A percentile compares a stretch with the other conserved stretches of the same genome.
Conservation (phyloP, 208 protist species). For the Trypanosoma platydactyli region DNA sequence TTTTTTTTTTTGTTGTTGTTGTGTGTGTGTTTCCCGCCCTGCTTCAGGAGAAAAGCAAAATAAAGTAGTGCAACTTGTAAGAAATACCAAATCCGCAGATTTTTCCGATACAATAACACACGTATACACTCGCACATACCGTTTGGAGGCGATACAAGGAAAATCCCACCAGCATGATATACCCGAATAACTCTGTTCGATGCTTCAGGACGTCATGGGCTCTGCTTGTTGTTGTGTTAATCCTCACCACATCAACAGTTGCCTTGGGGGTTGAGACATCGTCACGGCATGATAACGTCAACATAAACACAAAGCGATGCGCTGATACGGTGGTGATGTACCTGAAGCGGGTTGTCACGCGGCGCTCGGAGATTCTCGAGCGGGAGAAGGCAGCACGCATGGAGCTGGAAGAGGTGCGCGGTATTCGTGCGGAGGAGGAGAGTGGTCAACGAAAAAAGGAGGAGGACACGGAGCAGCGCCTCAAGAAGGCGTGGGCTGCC, state of each 20-base stretch:
- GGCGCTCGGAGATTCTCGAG: not conserved
- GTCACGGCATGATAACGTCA: not conserved
- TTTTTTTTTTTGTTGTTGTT: constrained; percentile 7
- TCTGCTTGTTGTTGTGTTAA: too few species aligned
- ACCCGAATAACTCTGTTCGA: too few species aligned
- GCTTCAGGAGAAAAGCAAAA: not conserved
- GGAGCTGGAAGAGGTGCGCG: constrained; percentile 49
- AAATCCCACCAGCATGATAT: too few species aligned
- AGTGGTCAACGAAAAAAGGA: constrained; percentile 1
- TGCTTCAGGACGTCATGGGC: too few species aligned
- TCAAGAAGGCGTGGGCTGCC: constrained; percentile 3
- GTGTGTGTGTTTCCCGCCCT: not conserved
- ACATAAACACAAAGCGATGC: not conserved
- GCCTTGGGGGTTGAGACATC: not conserved
- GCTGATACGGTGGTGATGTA: constrained; percentile 18
- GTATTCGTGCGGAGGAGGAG: constrained; percentile 21
- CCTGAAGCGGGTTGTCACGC: constrained; percentile 14
- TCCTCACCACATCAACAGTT: not conserved
- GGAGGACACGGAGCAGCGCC: constrained; percentile 3
- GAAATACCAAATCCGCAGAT: too few species aligned
- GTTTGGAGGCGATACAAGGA: too few species aligned
- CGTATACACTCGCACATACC: too few species aligned
- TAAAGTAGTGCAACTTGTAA: too few species aligned
- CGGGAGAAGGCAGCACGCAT: constrained; percentile 38
- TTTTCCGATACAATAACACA: too few species aligned